Evolutionary conservation across 2,329 filamentous ascomycete genomes (phyloP).

Genomic region (Pseudogymnoascus sp.): DNA sequence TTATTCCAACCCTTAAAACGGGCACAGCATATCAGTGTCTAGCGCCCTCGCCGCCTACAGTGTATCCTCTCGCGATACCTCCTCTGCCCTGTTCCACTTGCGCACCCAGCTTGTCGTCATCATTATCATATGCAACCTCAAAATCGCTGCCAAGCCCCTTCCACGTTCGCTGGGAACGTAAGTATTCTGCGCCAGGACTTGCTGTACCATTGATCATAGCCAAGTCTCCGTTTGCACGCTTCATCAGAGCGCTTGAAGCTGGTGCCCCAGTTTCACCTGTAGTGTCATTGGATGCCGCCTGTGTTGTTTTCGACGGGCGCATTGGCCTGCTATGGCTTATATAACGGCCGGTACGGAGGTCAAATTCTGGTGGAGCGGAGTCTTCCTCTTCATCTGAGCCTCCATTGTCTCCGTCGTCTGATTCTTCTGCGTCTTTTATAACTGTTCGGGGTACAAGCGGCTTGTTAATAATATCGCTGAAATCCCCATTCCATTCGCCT

Average conservation of each 20-base stretch:
- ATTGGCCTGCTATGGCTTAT: constrained; percentile 73
- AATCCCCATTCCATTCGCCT: constrained; percentile 81
- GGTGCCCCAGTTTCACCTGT: constrained; percentile 24
- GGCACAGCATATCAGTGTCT: constrained; percentile 18
- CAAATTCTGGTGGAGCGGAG: constrained; percentile 81
- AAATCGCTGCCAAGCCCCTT: constrained; percentile 87
- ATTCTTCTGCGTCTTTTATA: constrained; percentile 22
- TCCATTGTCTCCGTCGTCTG: constrained; percentile 25
- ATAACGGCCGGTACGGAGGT: constrained; percentile 80
- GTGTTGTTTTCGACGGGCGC: constrained; percentile 29
- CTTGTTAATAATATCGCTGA: constrained; percentile 45
- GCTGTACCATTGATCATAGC: constrained; percentile 75
- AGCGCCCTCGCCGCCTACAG: constrained; percentile 53
- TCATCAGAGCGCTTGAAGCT: constrained; percentile 50
- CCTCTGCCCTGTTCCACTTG: constrained; percentile 77
- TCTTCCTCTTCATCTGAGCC: constrained; percentile 54
- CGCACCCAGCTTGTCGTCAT: constrained; percentile 49
- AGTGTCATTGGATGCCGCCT: constrained; percentile 2
- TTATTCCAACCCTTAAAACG: constrained; percentile 4
- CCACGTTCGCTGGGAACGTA: constrained; percentile 81
- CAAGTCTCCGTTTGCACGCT: constrained; percentile 60
- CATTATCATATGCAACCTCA: constrained; percentile 51
- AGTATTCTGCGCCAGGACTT: constrained; percentile 86
- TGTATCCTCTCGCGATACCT: constrained; percentile 85
- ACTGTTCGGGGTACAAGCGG: constrained; percentile 13